Evolutionary conservation across 2,329 filamentous ascomycete genomes (phyloP), one percentile per base, ranked within the genome.

Genomic region (Phaeosphaeriaceae sp.): DNA sequence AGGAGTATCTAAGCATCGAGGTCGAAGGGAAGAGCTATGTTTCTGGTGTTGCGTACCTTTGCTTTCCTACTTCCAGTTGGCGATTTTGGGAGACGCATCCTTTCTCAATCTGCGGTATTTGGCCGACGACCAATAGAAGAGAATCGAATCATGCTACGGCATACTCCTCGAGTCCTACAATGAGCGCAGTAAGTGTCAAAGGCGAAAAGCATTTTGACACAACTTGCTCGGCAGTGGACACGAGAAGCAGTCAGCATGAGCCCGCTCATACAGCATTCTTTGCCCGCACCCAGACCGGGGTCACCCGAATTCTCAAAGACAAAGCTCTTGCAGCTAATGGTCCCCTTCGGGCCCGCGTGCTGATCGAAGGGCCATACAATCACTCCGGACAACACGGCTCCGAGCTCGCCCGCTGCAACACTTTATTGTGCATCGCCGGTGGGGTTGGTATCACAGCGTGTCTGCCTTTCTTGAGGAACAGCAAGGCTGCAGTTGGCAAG

Each of bases 51-150:
- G 80, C 72, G 30, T 86, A 84, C 56, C 70, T 80, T 0, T 85
- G 84, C 66, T 85, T 87, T 63, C 84, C 84, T 0, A 80, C 79
- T 0, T 64, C 85, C 1, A 78, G 55, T 1, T 58, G 64, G 26
- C 55, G 62, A 3, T 56, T 66, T 1, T 86, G 84, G 84, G 83
- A 86, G 66, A 86, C 83, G 48, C 85, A 87, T 64, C 84, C 84
- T 0, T 86, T 87, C 64, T 58, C 52, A 4, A 49, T 55, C 23
- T 32, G 30, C 13, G 30, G 30, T 3, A 35, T 11, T 15, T 35
- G 30, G 30, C 30, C 30, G 30, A 13, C 3, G 9, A 15, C 7
- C 10, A 35, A 11, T 11, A 11, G 3, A 13, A 35, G 10, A 35
- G 3, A 3, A 15, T 15, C 10, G 3, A 3, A 13, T 11, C 7